A percentile compares a stretch with the other conserved stretches of the same genome.
Conservation (phyloP, 495 filamentous ascomycete species). For the Penicillium verhagenii region DNA sequence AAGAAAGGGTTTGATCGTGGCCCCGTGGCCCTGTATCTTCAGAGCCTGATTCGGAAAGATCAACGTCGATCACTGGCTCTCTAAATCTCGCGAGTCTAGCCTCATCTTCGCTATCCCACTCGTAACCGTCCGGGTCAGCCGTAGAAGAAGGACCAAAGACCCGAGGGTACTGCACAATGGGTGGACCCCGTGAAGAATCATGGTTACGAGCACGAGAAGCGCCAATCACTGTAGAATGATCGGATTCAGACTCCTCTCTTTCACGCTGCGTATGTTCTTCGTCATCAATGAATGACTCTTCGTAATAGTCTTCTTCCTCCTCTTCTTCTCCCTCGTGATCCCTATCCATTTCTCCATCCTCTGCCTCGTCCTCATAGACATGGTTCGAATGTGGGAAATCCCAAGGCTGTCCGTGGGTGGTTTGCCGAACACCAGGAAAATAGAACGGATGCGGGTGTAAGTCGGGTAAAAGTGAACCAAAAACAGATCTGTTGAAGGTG, state of each 20-base stretch:
- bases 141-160: not conserved
- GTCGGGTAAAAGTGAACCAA: not conserved
- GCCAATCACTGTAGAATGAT: slow-evolving; percentile 16
- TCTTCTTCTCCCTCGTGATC: no score
- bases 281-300: slow-evolving; percentile 44
- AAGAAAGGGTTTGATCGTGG: no score
- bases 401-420: not conserved
- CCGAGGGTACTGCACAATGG: not conserved
- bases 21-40: not conserved
- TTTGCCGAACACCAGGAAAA: not conserved
- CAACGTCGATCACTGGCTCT: not conserved
- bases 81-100: not conserved
- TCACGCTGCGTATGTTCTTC: slow-evolving; percentile 21
- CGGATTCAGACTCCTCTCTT: slow-evolving; percentile 8
- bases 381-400: no score
- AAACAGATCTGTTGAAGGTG: not conserved
- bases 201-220: not conserved
- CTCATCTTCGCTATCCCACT: slow-evolving; percentile 2
- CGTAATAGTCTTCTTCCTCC: slow-evolving; percentile 34
- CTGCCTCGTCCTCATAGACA: slow-evolving; percentile 9
- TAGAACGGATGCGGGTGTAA: not conserved
- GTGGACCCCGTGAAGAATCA: not conserved
- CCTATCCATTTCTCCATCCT: no score
- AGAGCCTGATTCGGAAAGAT: not conserved
- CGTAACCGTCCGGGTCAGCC: not conserved